A percentile compares a stretch with the other conserved stretches of the same genome.
phyloP scores from a whole-genome alignment of 768 basidiomycete genomes.

The Calocera viscosa region DNA sequence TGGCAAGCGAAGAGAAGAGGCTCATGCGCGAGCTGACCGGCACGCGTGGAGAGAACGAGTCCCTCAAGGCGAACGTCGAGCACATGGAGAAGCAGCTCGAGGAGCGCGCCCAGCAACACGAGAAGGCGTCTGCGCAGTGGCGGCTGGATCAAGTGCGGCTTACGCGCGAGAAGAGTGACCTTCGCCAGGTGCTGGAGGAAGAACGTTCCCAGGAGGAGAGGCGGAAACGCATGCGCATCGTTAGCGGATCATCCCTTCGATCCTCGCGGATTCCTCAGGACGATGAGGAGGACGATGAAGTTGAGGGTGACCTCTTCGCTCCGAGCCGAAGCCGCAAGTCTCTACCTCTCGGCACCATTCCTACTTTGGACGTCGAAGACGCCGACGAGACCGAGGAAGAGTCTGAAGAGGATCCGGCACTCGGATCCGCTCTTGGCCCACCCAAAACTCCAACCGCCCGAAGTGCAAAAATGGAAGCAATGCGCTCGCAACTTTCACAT shows the following conservation, averaged over 20 bases:
- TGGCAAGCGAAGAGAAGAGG: conserved; percentile 74
- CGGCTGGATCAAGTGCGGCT: conserved; percentile 77
- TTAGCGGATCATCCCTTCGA: conserved; percentile 19
- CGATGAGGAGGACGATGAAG: conserved; percentile 21
- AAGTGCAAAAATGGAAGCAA: not conserved
- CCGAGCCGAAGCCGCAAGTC: not conserved
- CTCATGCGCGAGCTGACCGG: conserved; percentile 60
- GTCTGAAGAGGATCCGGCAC: not conserved
- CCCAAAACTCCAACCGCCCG: not conserved
- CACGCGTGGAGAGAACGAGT: conserved; percentile 63
- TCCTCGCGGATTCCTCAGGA: conserved; percentile 15
- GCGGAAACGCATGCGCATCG: conserved; percentile 9
- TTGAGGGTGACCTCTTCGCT: conserved; percentile 29
- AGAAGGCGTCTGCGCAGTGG: conserved; percentile 86
- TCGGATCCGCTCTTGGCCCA: not conserved
- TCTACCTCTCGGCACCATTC: conserved; percentile 21
- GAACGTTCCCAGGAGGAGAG: conserved; percentile 41
- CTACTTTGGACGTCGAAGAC: conserved; percentile 19
- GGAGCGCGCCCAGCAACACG: conserved; percentile 79
- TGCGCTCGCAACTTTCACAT: not conserved
- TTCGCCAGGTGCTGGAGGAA: conserved; percentile 67
- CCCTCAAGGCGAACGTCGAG: conserved; percentile 77
- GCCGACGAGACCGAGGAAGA: not conserved
- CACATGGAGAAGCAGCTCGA: conserved; percentile 49
- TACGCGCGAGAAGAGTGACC: conserved; percentile 82